phyloP scores from a whole-genome alignment of 2,329 filamentous ascomycete species.

The Nemania sp. region DNA sequence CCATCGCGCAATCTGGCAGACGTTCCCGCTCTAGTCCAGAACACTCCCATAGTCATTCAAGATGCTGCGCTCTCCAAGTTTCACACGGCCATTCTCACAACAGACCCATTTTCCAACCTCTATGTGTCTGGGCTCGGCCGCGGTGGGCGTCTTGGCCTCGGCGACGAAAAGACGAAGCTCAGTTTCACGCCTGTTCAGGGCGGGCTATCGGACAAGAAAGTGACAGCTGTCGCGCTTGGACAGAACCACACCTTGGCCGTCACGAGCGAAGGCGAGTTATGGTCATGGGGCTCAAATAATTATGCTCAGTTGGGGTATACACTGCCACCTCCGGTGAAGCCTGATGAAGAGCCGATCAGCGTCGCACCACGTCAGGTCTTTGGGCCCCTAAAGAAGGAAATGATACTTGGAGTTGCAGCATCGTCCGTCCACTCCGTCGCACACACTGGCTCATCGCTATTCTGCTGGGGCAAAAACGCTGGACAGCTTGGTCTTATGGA shows the following conservation, averaged over 20 bases:
- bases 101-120: slow-evolving; percentile 84
- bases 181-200: slow-evolving; percentile 81
- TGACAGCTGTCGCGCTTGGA: slow-evolving; percentile 79
- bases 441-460: slow-evolving; percentile 78
- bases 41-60: slow-evolving; percentile 73
- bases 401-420: slow-evolving; percentile 79
- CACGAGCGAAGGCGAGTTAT: slow-evolving; percentile 83
- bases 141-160: slow-evolving; percentile 84
- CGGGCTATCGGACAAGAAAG: slow-evolving; percentile 72
- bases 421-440: slow-evolving; percentile 91
- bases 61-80: slow-evolving; percentile 89
- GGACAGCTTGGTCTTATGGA: slow-evolving; percentile 94
- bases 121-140: slow-evolving; percentile 92
- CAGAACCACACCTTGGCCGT: slow-evolving; percentile 90
- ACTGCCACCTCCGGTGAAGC: slow-evolving; percentile 65
- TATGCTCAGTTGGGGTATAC: slow-evolving; percentile 85
- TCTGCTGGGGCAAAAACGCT: slow-evolving; percentile 93
- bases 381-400: slow-evolving; percentile 85
- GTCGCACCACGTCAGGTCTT: slow-evolving; percentile 84
- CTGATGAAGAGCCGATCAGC: slow-evolving; percentile 84
- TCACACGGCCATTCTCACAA: slow-evolving; percentile 85
- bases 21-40: slow-evolving; percentile 73
- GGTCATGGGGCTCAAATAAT: slow-evolving; percentile 90
- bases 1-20: slow-evolving; percentile 46
- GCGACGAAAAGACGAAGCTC: slow-evolving; percentile 88